Conservation (phyloP, 495 filamentous ascomycete species). For the Daldinia bambusicola region DNA sequence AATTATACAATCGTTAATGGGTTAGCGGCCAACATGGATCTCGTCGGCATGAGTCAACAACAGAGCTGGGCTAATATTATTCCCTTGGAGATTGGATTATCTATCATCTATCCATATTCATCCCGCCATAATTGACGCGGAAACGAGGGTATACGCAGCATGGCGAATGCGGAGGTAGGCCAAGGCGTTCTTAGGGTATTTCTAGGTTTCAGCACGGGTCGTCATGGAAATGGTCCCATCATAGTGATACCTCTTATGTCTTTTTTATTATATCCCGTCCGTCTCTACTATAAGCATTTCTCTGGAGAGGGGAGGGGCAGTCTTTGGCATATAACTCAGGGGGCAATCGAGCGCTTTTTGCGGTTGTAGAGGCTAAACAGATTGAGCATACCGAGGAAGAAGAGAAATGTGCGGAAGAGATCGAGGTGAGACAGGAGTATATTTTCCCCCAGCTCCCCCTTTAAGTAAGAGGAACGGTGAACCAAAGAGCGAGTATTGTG, state of each 20-base stretch:
- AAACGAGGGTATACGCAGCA: conserved; percentile 43
- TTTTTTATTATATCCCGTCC: conserved; percentile 18
- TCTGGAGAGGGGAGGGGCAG: not conserved
- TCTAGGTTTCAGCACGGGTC: conserved; percentile 19
- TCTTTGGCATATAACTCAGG: not conserved
- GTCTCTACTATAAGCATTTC: conserved; percentile 17
- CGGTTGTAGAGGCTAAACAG: conserved; percentile 14
- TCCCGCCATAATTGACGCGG: conserved; percentile 36
- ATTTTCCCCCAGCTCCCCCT: not conserved
- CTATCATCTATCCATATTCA: conserved; percentile 30
- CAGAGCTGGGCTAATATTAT: conserved; percentile 11
- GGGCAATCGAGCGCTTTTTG: not conserved
- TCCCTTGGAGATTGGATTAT: conserved; percentile 27
- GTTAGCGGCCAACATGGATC: conserved; percentile 13
- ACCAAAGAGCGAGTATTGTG: conserved; percentile 1
- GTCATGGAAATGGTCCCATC: conserved; percentile 22
- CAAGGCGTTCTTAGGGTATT: conserved; percentile 39
- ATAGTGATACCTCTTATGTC: conserved; percentile 44
- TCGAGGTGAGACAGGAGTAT: not conserved
- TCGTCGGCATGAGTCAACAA: conserved; percentile 5
- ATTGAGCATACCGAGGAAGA: conserved; percentile 33
- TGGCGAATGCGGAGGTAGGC: conserved; percentile 34
- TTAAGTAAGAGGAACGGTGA: not conserved
- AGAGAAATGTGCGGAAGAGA: not conserved
- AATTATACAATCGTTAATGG: conserved; percentile 26